Base-by-base conservation (phyloP, 257 asterid species). In the Nicotiana obtusifolia region DNA sequence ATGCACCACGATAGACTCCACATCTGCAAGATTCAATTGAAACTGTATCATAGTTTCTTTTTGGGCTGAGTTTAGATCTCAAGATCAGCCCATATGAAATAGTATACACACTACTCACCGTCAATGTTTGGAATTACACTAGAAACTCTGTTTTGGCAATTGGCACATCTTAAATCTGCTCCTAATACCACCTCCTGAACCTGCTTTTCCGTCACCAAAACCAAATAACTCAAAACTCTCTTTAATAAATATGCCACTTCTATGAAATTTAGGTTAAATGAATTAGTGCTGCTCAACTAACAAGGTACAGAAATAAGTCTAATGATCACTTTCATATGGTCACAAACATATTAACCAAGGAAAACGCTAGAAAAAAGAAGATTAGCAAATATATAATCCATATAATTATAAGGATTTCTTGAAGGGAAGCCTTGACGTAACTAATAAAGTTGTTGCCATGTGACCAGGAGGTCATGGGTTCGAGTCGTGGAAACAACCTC, bases 1-100 rank as follows among this genome's bases (percentile, higher is more conserved):
- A 77, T 86, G 87, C 80, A 84, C 83, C 78, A 84, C 86, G 73
- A 86, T 79, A 4, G 86, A 79, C 44, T 86, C 89, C 64, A 86
- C 78, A 79, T 84, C 89, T 86, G 81, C 81, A 82, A 33, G 10
- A 62, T 41, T 41, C 35, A 20, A 15, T 44, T 44, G 59, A 44
- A 71, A 10, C 35, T 41, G 14, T 37, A 37, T 37, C 47, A 41
- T 3, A 3, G 47, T 41, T 41, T 41, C 47, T 41, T 41, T 41
- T 8, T 7, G 10, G 47, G 56, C 56, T 14, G 5, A 11, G 56
- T 49, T 49, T 49, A 3, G 17, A 49, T 49, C 17, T 49, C 16
- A 11, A 10, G 56, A 41, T 41, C 49, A 52, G 57, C 6, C 57
- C 19, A 52, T 14, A 52, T 3, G 57, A 52, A 52, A 52, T 13